Base-by-base conservation (phyloP, 2,329 filamentous ascomycete species). In the Fonsecaea nubica region DNA sequence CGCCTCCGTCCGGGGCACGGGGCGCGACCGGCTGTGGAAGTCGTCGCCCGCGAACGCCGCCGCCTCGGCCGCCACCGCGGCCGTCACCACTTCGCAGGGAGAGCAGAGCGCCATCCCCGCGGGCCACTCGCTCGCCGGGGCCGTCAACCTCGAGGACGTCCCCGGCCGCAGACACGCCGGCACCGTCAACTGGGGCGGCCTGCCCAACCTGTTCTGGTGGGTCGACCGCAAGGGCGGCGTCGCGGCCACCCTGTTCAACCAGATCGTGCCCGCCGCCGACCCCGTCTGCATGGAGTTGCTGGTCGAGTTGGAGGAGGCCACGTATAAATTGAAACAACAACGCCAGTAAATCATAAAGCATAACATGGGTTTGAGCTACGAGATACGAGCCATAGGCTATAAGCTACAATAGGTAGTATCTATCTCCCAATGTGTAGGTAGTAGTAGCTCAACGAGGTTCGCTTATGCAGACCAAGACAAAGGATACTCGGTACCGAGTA, bases 171-270 rank as follows among this genome's bases (percentile, higher is more conserved):
- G 65, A 36, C 61, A 45, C 36, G 30, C 55, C 15, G 66, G 67
- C n/a, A 69, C 65, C 12, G 58, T 71, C 48, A 66, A 67, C 30
- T 73, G 72, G 72, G 66, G 65, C 40, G 72, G 72, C 5, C 32
- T 72, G 62, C 72, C 71, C 35, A 72, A 72, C 65, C 15, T 72
- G 30, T 54, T 65, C 36, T 72, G 68, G 72, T 71, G 69, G 71
- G 60, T 73, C 40, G 72, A 73, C 45, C 56, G 58, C 5, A 48
- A 67, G 36, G 62, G 63, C 30, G 72, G 68, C 1, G 58, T 73
- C 35, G 61, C 71, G 1, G 72, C 62, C 8, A 59, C 63, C 13
- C 38, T 69, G 5, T 70, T 71, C 53, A 70, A 63, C 4, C 72
- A 73, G 57, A 6, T 72, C 8, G 57, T 73, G 45, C 71, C 71